phyloP scores from a whole-genome alignment of 2,329 filamentous ascomycete genomes.

The Aspergillus alliaceus region DNA sequence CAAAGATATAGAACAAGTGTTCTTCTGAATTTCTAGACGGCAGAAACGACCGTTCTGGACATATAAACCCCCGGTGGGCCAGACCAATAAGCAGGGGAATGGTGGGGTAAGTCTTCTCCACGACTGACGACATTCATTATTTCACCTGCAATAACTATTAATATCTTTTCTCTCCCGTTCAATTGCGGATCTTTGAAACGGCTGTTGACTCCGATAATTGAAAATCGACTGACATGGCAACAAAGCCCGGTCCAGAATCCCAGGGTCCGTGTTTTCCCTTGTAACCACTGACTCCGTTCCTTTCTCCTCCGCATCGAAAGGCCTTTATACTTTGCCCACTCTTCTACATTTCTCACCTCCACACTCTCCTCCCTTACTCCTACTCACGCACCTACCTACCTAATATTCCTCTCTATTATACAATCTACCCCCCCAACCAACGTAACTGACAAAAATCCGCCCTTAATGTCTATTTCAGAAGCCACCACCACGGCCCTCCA shows the following conservation, averaged over 20 bases:
- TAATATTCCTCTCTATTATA: neutral
- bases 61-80: too few species aligned
- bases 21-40: neutral
- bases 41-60: conserved; percentile 5
- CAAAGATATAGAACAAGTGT: too few species aligned
- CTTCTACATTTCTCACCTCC: neutral
- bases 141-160: conserved; percentile 16
- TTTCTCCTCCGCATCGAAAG: neutral
- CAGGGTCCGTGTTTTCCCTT: conserved; percentile 18
- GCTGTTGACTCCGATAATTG: neutral
- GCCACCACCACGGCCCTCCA: conserved; percentile 28
- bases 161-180: conserved; percentile 15
- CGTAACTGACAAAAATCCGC: conserved; percentile 10
- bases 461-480: conserved; percentile 20
- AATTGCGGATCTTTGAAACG: conserved; percentile 5
- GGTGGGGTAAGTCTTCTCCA: conserved; percentile 17
- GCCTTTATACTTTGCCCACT: neutral
- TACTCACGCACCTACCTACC: neutral
- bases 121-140: conserved; percentile 24
- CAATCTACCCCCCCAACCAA: neutral
- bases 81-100: conserved; percentile 13
- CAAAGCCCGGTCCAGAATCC: conserved; percentile 9
- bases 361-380: neutral
- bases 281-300: neutral
- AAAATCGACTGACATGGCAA: conserved; percentile 10